Evolutionary conservation across 306 rosid species (phyloP).

Genomic region (Macrotyloma uniflorum): DNA sequence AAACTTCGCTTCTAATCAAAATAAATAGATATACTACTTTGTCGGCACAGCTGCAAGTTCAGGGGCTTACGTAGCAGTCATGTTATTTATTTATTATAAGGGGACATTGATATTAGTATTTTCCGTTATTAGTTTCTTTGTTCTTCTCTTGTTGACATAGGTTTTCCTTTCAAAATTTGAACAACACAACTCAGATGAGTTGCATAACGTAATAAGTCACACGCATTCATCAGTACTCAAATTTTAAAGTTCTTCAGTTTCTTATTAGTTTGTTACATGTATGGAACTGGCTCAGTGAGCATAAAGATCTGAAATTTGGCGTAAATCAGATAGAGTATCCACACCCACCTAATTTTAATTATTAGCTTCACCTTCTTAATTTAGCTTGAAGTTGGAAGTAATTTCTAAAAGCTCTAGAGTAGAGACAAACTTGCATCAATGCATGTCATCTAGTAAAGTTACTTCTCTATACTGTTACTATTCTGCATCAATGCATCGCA

Average conservation of each 20-base stretch:
- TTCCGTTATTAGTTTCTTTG: conserved; percentile 19
- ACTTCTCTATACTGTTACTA: conserved; percentile 27
- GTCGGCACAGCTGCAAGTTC: conserved; percentile 24
- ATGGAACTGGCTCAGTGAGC: conserved; percentile 33
- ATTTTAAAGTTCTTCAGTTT: conserved; percentile 35
- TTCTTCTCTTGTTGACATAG: conserved; percentile 2
- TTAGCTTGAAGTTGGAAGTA: conserved; percentile 35
- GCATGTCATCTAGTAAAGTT: conserved; percentile 38
- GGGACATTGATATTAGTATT: conserved; percentile 18
- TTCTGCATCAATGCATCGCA: conserved; percentile 37
- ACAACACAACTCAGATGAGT: not conserved
- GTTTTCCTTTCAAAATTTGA: conserved; percentile 1
- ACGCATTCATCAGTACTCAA: not conserved
- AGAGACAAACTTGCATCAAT: conserved; percentile 41
- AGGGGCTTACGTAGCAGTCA: conserved; percentile 6
- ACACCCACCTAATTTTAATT: conserved; percentile 34
- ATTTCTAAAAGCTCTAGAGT: conserved; percentile 35
- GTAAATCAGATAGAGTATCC: conserved; percentile 30
- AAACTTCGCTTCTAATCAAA: conserved; percentile 5
- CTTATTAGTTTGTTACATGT: conserved; percentile 39
- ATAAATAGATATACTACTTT: conserved; percentile 27
- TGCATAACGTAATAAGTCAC: not conserved
- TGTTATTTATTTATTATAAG: not conserved
- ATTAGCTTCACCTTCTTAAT: conserved; percentile 33
- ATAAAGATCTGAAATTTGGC: conserved; percentile 38